Conservation (phyloP, 176 grass and related monocot species). For the Guadua angustifolia region DNA sequence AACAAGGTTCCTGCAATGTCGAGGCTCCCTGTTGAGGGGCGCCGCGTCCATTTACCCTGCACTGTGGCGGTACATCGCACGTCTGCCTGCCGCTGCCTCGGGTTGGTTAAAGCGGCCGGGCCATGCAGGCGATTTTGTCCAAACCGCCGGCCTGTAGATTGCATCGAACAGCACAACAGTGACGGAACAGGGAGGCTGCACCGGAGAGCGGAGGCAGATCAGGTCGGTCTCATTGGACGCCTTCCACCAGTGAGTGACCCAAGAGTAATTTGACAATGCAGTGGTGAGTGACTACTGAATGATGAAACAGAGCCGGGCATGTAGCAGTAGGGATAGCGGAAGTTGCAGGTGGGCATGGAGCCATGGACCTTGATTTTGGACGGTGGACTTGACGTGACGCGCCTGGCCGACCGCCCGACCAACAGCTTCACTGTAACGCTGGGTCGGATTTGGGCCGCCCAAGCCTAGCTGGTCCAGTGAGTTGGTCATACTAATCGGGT, state of each 20-base stretch:
- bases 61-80: no score
- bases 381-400: neutral
- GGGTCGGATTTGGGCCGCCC: neutral
- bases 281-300: neutral
- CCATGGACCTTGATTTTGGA: neutral
- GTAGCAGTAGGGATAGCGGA: neutral
- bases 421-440: neutral
- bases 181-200: neutral
- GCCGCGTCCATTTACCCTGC: neutral
- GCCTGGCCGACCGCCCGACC: neutral
- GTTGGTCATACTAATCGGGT: neutral
- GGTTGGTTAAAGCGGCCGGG: neutral
- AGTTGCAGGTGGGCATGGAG: neutral
- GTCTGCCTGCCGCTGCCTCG: neutral
- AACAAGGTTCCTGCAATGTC: no score
- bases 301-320: neutral
- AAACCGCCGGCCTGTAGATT: neutral
- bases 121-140: neutral
- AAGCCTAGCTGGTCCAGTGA: neutral
- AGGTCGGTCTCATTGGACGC: neutral
- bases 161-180: slow-evolving; percentile 21
- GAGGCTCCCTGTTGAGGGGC: neutral
- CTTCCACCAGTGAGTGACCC: neutral
- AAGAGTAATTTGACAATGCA: neutral
- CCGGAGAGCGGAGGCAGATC: neutral